Evolutionary conservation across 345 rosid species (phyloP).

Genomic region (Hevea brasiliensis): DNA sequence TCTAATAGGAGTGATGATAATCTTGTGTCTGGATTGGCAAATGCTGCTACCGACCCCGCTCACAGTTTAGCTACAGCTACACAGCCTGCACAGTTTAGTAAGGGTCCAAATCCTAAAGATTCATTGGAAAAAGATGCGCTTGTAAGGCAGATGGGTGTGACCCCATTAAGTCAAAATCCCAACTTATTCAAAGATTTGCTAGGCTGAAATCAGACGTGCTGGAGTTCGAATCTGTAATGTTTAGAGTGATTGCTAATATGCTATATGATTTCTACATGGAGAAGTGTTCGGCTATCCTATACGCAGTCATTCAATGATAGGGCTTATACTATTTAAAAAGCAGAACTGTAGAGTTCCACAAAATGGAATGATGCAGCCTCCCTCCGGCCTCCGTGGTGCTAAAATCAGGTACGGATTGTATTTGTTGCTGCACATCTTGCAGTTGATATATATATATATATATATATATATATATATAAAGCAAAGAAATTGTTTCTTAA

Average conservation of each 20-base stretch:
- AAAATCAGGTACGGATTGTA: constrained; percentile 9
- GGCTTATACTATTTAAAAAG: too few species aligned
- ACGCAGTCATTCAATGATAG: not conserved
- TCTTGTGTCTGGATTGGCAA: constrained; percentile 33
- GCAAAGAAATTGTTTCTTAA: too few species aligned
- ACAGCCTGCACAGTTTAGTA: constrained; percentile 33
- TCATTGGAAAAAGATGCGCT: constrained; percentile 85
- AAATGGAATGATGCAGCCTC: not conserved
- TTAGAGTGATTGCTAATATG: constrained; percentile 4
- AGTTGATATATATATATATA: too few species aligned
- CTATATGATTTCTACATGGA: too few species aligned
- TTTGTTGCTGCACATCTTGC: constrained; percentile 6
- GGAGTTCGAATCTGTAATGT: not conserved
- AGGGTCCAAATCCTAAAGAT: constrained; percentile 69
- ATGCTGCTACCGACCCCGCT: constrained; percentile 4
- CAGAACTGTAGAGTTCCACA: too few species aligned
- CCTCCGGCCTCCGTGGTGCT: not conserved
- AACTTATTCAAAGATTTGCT: constrained; percentile 82
- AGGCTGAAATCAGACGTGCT: constrained; percentile 43
- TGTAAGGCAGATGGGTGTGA: constrained; percentile 93
- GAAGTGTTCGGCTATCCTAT: not conserved
- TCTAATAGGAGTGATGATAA: constrained; percentile 23
- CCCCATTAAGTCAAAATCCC: constrained; percentile 80
- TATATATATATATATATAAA: too few species aligned
- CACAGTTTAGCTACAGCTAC: constrained; percentile 14